phyloP scores from a whole-genome alignment of 2,329 filamentous ascomycete species.

The Cytospora paraplurivora region DNA sequence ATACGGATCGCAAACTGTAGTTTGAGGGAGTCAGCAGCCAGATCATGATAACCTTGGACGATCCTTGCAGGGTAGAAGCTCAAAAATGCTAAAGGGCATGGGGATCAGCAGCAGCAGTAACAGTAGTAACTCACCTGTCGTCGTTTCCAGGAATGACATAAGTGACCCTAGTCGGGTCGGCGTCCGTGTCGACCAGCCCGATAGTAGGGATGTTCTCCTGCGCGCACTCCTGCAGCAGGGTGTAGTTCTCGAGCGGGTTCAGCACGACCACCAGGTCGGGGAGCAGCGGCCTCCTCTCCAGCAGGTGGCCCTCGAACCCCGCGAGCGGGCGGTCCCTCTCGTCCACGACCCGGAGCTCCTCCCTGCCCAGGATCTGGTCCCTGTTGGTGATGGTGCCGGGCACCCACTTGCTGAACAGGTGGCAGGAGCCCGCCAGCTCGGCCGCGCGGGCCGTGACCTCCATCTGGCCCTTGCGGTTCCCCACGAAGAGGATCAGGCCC shows the following conservation, averaged over 20 bases:
- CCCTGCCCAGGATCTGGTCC: conserved; percentile 77
- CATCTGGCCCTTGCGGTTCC: conserved; percentile 81
- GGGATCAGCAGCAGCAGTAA: too few species aligned
- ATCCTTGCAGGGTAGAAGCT: too few species aligned
- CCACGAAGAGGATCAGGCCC: conserved; percentile 87
- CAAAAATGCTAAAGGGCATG: background rate
- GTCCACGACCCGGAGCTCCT: conserved; percentile 74
- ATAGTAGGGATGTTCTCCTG: conserved; percentile 89
- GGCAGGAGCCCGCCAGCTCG: conserved; percentile 74
- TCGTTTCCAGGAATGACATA: conserved; percentile 97
- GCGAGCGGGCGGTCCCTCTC: conserved; percentile 62
- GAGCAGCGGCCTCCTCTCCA: conserved; percentile 66
- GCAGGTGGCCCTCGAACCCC: conserved; percentile 68
- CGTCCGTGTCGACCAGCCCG: conserved; percentile 91
- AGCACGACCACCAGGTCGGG: conserved; percentile 91
- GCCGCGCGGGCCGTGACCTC: conserved; percentile 80
- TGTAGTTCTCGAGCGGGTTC: conserved; percentile 91
- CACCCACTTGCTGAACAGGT: conserved; percentile 91
- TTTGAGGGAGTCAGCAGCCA: conserved; percentile 32
- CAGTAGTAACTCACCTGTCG: conserved; percentile 71
- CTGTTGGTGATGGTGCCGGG: conserved; percentile 92
- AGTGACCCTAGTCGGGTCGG: conserved; percentile 89
- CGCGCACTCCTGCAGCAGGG: conserved; percentile 87
- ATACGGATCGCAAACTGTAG: conserved; percentile 73
- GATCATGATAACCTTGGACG: background rate